Percentiles rank a stretch among this genome's conserved stretches.
phyloP scores from a whole-genome alignment of 345 rosid genomes.

The Salix exigua region DNA sequence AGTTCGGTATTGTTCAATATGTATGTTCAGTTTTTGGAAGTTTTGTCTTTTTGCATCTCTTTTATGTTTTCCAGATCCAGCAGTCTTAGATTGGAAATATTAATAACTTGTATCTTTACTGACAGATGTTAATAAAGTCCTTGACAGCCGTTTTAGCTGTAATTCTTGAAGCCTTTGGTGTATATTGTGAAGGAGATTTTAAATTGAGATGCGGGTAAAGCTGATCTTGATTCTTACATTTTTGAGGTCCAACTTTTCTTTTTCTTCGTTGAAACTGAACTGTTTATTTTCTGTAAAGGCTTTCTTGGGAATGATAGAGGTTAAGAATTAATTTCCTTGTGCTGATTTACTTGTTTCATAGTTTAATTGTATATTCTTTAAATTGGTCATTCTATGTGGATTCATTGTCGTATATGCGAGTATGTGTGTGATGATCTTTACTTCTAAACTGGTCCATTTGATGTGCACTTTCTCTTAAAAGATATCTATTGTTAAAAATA shows the following conservation, averaged over 20 bases:
- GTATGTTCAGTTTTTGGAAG: conserved; percentile 50
- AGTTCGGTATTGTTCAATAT: conserved; percentile 97
- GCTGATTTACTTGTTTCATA: neutral
- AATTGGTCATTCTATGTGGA: neutral
- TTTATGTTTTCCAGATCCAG: conserved; percentile 4
- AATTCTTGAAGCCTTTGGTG: conserved; percentile 81
- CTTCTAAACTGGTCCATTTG: neutral
- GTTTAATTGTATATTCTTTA: neutral
- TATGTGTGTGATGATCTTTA: neutral
- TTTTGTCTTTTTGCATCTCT: conserved; percentile 3
- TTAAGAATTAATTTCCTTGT: neutral
- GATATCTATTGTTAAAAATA: neutral
- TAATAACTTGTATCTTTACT: conserved; percentile 16
- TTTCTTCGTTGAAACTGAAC: neutral
- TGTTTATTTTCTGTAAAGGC: neutral
- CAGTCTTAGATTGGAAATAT: conserved; percentile 14
- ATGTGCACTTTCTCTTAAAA: neutral
- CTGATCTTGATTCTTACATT: conserved; percentile 11
- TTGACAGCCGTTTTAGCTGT: conserved; percentile 77
- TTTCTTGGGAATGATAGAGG: neutral
- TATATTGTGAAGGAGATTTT: conserved; percentile 98
- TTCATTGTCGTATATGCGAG: neutral
- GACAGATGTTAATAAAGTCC: conserved; percentile 93
- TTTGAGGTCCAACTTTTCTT: neutral
- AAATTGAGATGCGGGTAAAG: conserved; percentile 87